Conservation (phyloP, 371 early-diverging fungal species). For the Actinomortierella ambigua region DNA sequence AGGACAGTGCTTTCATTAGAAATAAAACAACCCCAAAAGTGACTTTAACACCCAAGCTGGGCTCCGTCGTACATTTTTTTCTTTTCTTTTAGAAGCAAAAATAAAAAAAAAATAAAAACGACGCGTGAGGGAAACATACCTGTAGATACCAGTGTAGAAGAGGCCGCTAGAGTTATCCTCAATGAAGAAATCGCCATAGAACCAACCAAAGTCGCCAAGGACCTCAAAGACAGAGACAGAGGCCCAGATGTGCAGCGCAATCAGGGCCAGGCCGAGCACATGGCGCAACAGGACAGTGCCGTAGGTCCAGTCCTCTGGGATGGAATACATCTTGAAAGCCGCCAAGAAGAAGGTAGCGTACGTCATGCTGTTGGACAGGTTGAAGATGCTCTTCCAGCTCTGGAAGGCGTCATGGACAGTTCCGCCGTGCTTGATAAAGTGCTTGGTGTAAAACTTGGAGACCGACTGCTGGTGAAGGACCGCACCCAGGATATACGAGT, state of each 20-base stretch:
- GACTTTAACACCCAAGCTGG: too few species aligned
- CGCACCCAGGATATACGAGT: constrained; percentile 80
- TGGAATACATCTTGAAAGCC: constrained; percentile 73
- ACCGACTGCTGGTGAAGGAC: constrained; percentile 80
- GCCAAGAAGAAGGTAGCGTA: constrained; percentile 82
- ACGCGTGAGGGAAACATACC: constrained; percentile 46
- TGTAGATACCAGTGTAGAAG: constrained; percentile 84
- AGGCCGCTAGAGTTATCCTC: constrained; percentile 67
- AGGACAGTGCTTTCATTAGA: constrained; percentile 12
- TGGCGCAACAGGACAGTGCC: constrained; percentile 76
- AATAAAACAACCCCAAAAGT: too few species aligned
- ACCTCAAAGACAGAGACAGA: constrained; percentile 85
- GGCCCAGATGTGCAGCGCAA: constrained; percentile 86
- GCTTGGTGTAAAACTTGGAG: constrained; percentile 83
- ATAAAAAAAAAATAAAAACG: constrained; percentile 3
- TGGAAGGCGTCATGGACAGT: constrained; percentile 85
- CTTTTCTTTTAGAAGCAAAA: too few species aligned
- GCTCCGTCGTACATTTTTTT: too few species aligned
- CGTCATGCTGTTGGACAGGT: constrained; percentile 85
- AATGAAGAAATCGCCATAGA: constrained; percentile 89
- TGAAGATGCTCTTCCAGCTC: constrained; percentile 95
- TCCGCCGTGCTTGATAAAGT: constrained; percentile 92
- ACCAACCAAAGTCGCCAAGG: constrained; percentile 92
- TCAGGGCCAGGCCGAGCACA: constrained; percentile 75
- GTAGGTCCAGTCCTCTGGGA: constrained; percentile 73